Base-by-base conservation (phyloP, 257 asterid genomes). In the Verbena officinalis region DNA sequence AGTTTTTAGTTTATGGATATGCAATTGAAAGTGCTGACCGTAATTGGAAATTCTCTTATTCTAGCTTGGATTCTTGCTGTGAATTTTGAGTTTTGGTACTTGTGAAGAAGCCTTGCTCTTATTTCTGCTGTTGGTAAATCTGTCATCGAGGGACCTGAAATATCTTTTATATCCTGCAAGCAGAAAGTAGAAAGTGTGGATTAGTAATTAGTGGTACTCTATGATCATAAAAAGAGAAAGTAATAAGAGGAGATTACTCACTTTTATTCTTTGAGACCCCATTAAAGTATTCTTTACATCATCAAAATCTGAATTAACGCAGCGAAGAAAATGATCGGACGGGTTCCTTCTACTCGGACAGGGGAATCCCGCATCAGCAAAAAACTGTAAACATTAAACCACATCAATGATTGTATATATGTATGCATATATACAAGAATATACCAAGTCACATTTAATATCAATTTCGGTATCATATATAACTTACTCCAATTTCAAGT, bases 251-350 rank as follows among this genome's bases (percentile, higher is more conserved):
- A 44, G 17, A 38, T 55, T 23, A 65, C 83, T 30, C 68, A 84
- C 91, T 57, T 67, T 78, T 34, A 80, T 56, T 64, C 83, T 73
- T 23, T 59, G 75, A 3, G 95, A 84, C 5, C 84, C 93, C 58
- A 55, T 73, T 77, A 84, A 61, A 24, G 78, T 71, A 60, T 65
- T 81, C 73, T 81, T 84, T 11, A 84, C 86, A 48, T 73, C 54
- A 42, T 92, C 98, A 58, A 92, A 92, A 67, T 92, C 98, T 0
- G 97, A 81, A 67, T 92, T 92, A 9, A 83, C 77, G 51, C 96
- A 92, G 0, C 95, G 91, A 10, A 92, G 93, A 65, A 89, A 92
- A 67, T 92, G 98, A 59, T 92, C 98, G 9, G 96, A 86, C 4
- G 98, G 98, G 73, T 83, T 92, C 72, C 97, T 73, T 78, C 72